These are phyloP conservation scores for Microthyrium microscopicum DNA, from an alignment of 2,329 filamentous ascomycete species.

Conservation along the genomic window DNA sequence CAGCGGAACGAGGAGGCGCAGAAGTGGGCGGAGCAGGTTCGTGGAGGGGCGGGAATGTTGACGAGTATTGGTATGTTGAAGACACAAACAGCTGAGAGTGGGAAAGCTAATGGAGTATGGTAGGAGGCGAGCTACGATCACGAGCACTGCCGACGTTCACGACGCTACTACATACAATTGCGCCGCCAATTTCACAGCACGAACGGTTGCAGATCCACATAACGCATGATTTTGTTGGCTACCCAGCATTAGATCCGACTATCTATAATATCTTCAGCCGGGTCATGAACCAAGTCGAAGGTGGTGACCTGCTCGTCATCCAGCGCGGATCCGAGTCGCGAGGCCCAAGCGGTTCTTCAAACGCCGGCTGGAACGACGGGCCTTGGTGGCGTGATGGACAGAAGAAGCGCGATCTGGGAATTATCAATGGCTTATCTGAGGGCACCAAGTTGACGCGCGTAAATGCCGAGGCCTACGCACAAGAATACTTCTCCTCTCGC, in stretches of 20 bases:
- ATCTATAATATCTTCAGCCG: slow-evolving; percentile 84
- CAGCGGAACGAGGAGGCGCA: slow-evolving; percentile 93
- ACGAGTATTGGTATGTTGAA: slow-evolving; percentile 50
- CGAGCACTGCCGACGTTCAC: slow-evolving; percentile 89
- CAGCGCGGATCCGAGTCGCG: slow-evolving; percentile 77
- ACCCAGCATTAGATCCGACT: slow-evolving; percentile 83
- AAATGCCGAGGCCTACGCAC: slow-evolving; percentile 72
- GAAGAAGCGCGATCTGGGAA: slow-evolving; percentile 56
- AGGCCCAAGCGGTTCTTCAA: slow-evolving; percentile 18
- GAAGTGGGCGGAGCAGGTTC: slow-evolving; percentile 88
- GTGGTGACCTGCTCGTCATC: slow-evolving; percentile 83
- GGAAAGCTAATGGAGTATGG: background rate
- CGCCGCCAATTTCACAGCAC: slow-evolving; percentile 90
- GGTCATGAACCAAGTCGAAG: slow-evolving; percentile 98
- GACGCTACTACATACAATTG: slow-evolving; percentile 84
- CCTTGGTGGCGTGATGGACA: slow-evolving; percentile 81
- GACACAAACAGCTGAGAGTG: background rate
- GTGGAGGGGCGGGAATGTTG: slow-evolving; percentile 69
- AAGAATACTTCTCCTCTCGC: slow-evolving; percentile 62
- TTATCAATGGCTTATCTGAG: slow-evolving; percentile 65
- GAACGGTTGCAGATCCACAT: slow-evolving; percentile 95
- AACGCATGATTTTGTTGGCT: slow-evolving; percentile 86
- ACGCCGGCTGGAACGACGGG: slow-evolving; percentile 72
- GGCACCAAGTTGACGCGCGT: slow-evolving; percentile 84
- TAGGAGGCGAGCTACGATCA: slow-evolving; percentile 54